These are phyloP conservation scores for Chlorociboria aeruginascens DNA, from an alignment of 495 filamentous ascomycete genomes.

Conservation along the genomic window DNA sequence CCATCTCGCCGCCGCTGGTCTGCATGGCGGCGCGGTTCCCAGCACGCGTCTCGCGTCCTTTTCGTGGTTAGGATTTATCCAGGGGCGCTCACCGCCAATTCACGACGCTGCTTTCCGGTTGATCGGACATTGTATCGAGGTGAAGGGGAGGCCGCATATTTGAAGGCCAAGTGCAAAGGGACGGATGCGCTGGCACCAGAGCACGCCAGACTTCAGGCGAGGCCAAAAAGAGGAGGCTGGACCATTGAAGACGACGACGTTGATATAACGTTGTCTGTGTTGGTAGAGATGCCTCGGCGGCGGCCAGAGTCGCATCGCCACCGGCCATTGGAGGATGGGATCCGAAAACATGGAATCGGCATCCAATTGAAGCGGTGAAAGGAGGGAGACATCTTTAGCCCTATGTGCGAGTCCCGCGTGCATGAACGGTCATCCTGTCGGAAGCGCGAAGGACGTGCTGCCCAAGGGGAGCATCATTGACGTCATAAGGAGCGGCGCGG, in stretches of 20 bases:
- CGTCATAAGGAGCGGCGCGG: too few species aligned
- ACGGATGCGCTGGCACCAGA: constrained; percentile 19
- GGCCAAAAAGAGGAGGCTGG: constrained; percentile 16
- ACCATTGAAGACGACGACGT: constrained; percentile 14
- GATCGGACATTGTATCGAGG: constrained; percentile 4
- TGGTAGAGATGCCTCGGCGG: constrained; percentile 1
- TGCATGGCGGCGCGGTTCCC: background rate
- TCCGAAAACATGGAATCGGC: background rate
- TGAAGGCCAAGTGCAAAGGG: constrained; percentile 17
- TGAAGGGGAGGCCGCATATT: constrained; percentile 20
- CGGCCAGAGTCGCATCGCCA: background rate
- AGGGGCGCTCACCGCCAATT: constrained; percentile 18
- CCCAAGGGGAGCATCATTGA: constrained; percentile 5
- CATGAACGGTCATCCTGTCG: too few species aligned
- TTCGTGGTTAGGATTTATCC: constrained; percentile 1
- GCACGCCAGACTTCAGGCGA: too few species aligned
- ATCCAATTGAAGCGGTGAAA: constrained; percentile 9
- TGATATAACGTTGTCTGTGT: constrained; percentile 7
- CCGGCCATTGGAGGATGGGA: constrained; percentile 8
- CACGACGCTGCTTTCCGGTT: constrained; percentile 7
- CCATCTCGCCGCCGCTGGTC: background rate
- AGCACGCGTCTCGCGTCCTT: constrained; percentile 5
- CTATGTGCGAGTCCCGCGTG: constrained; percentile 4
- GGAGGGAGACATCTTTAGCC: constrained; percentile 11
- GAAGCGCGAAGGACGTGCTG: too few species aligned